Percentiles rank a stretch among this genome's conserved stretches.
phyloP scores from a whole-genome alignment of 1,284 basidiomycete species.

The Kalmanozyma brasiliensis region DNA sequence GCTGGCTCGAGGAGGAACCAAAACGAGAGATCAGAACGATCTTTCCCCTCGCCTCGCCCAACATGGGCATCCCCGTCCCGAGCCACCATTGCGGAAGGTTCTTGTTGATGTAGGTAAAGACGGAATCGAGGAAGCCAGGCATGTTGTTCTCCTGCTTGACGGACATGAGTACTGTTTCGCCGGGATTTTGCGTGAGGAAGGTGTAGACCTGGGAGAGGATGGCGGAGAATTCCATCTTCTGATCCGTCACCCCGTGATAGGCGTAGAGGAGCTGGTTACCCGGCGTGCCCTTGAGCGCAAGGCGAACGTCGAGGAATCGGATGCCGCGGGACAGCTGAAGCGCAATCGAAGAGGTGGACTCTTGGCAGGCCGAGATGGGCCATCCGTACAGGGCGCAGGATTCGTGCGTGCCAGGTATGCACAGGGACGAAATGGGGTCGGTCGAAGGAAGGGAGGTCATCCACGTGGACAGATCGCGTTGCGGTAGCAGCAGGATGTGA shows the following conservation, averaged over 20 bases:
- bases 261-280: constrained; percentile 37
- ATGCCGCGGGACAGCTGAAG: constrained; percentile 49
- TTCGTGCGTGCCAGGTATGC: constrained; percentile 60
- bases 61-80: constrained; percentile 29
- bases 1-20: constrained; percentile 28
- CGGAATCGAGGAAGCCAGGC: constrained; percentile 28
- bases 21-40: constrained; percentile 52
- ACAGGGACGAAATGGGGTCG: constrained; percentile 32
- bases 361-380: constrained; percentile 56
- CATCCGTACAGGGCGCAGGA: constrained; percentile 53
- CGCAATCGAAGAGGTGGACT: constrained; percentile 14
- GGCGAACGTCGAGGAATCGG: constrained; percentile 55
- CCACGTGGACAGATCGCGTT: constrained; percentile 17
- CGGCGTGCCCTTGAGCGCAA: constrained; percentile 39
- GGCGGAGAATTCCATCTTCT: constrained; percentile 46
- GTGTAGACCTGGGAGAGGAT: constrained; percentile 41
- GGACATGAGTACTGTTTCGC: constrained; percentile 50
- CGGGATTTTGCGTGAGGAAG: constrained; percentile 24
- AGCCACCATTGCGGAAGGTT: constrained; percentile 31
- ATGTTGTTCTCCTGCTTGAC: constrained; percentile 51
- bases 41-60: constrained; percentile 46
- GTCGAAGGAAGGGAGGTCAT: constrained; percentile 36
- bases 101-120: constrained; percentile 35
- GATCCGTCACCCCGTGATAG: constrained; percentile 53
- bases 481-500: constrained; percentile 43